A percentile compares a stretch with the other conserved stretches of the same genome.
phyloP scores from a whole-genome alignment of 139 green algal genomes.

The Coelastrella sp. region DNA sequence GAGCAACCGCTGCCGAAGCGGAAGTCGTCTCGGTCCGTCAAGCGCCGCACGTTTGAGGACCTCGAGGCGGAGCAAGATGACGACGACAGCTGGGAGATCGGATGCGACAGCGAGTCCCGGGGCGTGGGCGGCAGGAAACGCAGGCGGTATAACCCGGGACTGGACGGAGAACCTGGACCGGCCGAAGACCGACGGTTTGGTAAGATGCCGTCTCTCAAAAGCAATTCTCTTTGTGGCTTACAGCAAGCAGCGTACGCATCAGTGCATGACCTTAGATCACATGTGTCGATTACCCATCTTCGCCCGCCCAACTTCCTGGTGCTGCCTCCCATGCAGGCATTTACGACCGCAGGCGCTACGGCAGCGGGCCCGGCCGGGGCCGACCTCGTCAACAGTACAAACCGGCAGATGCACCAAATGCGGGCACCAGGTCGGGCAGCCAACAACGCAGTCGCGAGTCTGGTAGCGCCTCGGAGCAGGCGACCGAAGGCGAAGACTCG shows the following conservation, averaged over 20 bases:
- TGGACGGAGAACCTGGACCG: neutral
- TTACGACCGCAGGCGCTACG: slow-evolving; percentile 49
- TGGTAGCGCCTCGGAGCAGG: neutral
- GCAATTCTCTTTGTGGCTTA: neutral
- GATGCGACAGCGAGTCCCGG: neutral
- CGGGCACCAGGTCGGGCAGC: no score
- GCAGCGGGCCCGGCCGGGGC: neutral
- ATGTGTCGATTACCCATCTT: no score
- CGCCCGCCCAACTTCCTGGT: no score
- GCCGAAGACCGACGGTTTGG: slow-evolving; percentile 44
- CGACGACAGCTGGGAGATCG: slow-evolving; percentile 39
- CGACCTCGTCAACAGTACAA: neutral
- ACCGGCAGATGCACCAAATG: no score
- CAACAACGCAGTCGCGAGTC: neutral
- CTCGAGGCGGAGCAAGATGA: slow-evolving; percentile 2
- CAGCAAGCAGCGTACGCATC: no score
- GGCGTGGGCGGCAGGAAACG: neutral
- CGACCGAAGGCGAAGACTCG: neutral
- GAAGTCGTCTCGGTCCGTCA: slow-evolving; percentile 1
- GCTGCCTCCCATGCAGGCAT: neutral
- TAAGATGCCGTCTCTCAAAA: neutral
- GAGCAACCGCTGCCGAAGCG: neutral
- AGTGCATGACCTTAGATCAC: no score
- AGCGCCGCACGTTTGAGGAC: slow-evolving; percentile 19
- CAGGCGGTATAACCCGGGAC: slow-evolving; percentile 8